These are phyloP conservation scores for Penicillium janthinellum DNA, from an alignment of 2,329 filamentous ascomycete genomes.

Conservation along the genomic window DNA sequence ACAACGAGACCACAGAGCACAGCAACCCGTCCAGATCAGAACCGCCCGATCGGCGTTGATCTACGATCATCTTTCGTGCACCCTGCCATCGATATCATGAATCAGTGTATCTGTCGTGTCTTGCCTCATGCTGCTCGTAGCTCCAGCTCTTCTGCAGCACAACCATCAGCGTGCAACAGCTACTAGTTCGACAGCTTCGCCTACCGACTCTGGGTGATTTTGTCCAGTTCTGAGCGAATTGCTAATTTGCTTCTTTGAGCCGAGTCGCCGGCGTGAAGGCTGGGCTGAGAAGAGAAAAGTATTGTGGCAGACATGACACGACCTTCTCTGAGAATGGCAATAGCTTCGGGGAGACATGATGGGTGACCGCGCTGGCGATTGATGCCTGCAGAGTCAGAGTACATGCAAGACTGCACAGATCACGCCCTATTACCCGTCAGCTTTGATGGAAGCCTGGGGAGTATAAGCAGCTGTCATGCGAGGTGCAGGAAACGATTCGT, in stretches of 20 bases:
- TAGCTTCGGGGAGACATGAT: background rate
- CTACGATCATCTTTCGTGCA: constrained; percentile 4
- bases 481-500: background rate
- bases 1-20: constrained; percentile 5
- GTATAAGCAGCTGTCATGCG: background rate
- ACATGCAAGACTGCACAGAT: background rate
- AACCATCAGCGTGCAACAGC: constrained; percentile 6
- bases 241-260: background rate
- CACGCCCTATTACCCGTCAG: background rate
- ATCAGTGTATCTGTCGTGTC: background rate
- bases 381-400: background rate
- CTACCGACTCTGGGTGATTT: background rate
- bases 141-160: constrained; percentile 3
- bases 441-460: background rate
- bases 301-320: background rate
- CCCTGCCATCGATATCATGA: background rate
- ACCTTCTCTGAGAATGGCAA: no score
- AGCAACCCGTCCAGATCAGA: constrained; percentile 19
- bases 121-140: background rate
- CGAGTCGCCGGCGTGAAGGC: background rate
- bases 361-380: background rate
- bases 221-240: no score
- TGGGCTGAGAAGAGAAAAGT: background rate
- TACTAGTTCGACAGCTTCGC: background rate
- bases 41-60: constrained; percentile 8